phyloP scores from a whole-genome alignment of 805 yeast genomes.

The Candida nonsorbophila region DNA sequence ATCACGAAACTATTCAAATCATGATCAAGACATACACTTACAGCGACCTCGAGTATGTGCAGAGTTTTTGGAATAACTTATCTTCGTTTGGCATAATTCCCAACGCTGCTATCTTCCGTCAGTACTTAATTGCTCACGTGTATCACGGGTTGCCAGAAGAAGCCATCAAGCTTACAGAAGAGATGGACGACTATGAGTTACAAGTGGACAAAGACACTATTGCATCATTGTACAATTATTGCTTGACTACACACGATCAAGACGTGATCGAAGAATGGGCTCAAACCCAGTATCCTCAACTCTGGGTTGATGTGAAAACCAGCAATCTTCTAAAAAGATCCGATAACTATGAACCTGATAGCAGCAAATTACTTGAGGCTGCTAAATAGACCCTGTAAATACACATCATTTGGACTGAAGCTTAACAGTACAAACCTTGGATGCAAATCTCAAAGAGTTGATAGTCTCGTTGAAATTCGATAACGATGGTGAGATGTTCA shows the following conservation, averaged over 20 bases:
- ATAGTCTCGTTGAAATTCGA: conserved; percentile 69
- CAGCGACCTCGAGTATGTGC: conserved; percentile 50
- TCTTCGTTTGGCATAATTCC: conserved; percentile 51
- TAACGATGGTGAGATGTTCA: conserved; percentile 68
- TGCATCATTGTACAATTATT: conserved; percentile 42
- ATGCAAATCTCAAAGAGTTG: conserved; percentile 84
- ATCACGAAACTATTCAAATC: conserved; percentile 59
- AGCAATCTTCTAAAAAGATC: conserved; percentile 23
- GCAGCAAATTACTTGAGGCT: conserved; percentile 17
- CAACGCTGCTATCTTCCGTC: conserved; percentile 46
- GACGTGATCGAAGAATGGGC: conserved; percentile 30
- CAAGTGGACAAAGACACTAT: conserved; percentile 40
- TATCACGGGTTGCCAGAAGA: conserved; percentile 55
- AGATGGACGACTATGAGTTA: conserved; percentile 44
- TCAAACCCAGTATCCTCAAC: conserved; percentile 13
- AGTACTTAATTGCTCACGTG: conserved; percentile 65
- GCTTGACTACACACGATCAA: conserved; percentile 26
- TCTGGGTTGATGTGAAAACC: conserved; percentile 21
- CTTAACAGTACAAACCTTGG: conserved; percentile 64
- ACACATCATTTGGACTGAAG: too few relatives aligned
- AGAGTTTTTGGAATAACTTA: conserved; percentile 56
- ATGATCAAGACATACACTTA: conserved; percentile 61
- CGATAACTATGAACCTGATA: conserved; percentile 24
- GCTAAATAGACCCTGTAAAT: background rate
- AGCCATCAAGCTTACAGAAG: conserved; percentile 48